Conservation (phyloP, 2,329 filamentous ascomycete species). For the Didymella keratinophila region DNA sequence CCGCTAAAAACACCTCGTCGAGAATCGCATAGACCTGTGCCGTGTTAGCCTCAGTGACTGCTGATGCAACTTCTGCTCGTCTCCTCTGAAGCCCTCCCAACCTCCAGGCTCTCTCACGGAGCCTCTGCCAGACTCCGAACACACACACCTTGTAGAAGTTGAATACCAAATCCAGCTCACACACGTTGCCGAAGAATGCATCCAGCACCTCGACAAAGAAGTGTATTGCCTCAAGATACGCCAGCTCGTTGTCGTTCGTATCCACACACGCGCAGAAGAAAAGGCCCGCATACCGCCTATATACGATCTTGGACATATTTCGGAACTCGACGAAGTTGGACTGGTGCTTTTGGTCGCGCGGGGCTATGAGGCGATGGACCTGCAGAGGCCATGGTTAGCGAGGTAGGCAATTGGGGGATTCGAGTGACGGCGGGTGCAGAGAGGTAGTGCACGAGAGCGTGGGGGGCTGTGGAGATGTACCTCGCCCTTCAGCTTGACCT, state of each 20-base stretch:
- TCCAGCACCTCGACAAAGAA: conserved; percentile 99
- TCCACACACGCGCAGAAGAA: conserved; percentile 99
- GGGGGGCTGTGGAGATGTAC: conserved; percentile 53
- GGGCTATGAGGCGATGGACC: conserved; percentile 96
- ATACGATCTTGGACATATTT: conserved; percentile 90
- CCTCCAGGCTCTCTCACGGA: neutral
- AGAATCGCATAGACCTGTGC: conserved; percentile 90
- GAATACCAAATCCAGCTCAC: conserved; percentile 89
- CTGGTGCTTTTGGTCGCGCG: conserved; percentile 98
- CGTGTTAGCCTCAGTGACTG: neutral
- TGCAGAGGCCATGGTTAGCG: conserved; percentile 46
- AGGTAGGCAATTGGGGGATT: conserved; percentile 2
- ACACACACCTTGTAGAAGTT: conserved; percentile 71
- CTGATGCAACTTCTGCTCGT: neutral
- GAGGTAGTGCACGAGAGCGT: conserved; percentile 6
- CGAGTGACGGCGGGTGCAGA: neutral
- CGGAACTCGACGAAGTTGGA: conserved; percentile 98
- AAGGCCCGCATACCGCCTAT: conserved; percentile 94
- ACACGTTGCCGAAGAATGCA: conserved; percentile 98
- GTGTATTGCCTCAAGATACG: conserved; percentile 96
- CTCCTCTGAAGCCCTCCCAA: neutral
- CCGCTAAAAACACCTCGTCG: conserved; percentile 96
- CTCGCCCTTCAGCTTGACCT: conserved; percentile 98
- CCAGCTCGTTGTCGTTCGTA: conserved; percentile 97
- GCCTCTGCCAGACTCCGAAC: neutral